Evolutionary conservation across 75 land plant species (phyloP).

Genomic region (Larix kaempferi): DNA sequence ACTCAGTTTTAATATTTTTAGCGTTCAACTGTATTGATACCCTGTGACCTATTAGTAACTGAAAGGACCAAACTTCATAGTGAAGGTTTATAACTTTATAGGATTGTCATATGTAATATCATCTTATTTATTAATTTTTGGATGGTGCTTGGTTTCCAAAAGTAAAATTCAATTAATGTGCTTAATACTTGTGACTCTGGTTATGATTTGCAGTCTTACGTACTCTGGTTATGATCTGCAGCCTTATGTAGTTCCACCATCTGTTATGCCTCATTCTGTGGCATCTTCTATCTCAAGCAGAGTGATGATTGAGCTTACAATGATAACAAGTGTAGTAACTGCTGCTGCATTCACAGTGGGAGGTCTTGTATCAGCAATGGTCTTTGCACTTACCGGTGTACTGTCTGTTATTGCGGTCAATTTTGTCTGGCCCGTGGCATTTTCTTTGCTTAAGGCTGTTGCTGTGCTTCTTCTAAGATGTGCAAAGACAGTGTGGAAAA

Average conservation of each 20-base stretch:
- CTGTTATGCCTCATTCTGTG: slow-evolving; percentile 71
- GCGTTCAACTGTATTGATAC: no score
- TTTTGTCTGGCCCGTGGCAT: slow-evolving; percentile 15
- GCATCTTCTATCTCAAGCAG: slow-evolving; percentile 87
- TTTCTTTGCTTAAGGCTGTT: neutral
- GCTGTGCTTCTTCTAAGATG: slow-evolving; percentile 7
- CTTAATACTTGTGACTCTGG: neutral
- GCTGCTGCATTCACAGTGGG: slow-evolving; percentile 65
- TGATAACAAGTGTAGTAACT: slow-evolving; percentile 58
- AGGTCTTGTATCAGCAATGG: slow-evolving; percentile 60
- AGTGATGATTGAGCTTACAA: slow-evolving; percentile 68
- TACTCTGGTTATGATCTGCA: slow-evolving; percentile 32
- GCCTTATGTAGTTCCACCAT: slow-evolving; percentile 63
- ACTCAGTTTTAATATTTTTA: no score
- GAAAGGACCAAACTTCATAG: no score
- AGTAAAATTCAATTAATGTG: neutral
- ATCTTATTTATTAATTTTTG: neutral
- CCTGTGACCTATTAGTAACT: no score
- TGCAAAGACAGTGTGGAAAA: slow-evolving; percentile 23
- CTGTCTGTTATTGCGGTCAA: slow-evolving; percentile 22
- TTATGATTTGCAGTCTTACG: slow-evolving; percentile 58
- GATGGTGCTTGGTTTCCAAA: neutral
- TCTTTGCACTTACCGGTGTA: slow-evolving; percentile 50
- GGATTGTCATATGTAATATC: no score
- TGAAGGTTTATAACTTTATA: no score